A percentile compares a stretch with the other conserved stretches of the same genome.
Evolutionary conservation across 495 filamentous ascomycete species (phyloP).

Genomic region (Delitschia confertaspora): DNA sequence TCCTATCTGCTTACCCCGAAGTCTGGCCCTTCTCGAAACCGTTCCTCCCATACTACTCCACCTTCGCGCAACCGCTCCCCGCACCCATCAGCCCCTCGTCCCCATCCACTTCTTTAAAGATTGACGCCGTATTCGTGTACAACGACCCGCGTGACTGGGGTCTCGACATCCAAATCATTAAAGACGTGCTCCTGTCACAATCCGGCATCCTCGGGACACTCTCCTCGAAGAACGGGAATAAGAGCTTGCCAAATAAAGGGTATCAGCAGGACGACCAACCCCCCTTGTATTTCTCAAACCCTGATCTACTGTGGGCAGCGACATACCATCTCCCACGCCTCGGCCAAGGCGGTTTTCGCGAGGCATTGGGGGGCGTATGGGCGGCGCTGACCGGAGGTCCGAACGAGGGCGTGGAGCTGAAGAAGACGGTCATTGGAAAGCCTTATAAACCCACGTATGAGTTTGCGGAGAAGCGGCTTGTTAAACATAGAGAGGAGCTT

Average conservation of each 20-base stretch:
- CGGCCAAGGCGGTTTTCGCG: slow-evolving; percentile 86
- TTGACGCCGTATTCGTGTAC: slow-evolving; percentile 82
- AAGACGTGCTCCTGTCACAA: slow-evolving; percentile 70
- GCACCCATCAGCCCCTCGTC: slow-evolving; percentile 32
- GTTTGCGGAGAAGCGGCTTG: slow-evolving; percentile 70
- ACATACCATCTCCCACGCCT: slow-evolving; percentile 76
- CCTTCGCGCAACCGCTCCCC: slow-evolving; percentile 55
- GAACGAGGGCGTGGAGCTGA: slow-evolving; percentile 47
- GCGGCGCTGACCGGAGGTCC: slow-evolving; percentile 55
- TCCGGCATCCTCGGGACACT: slow-evolving; percentile 68
- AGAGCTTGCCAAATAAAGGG: slow-evolving; percentile 55
- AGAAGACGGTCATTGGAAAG: slow-evolving; percentile 72
- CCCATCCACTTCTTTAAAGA: slow-evolving; percentile 48
- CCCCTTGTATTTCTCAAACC: slow-evolving; percentile 75
- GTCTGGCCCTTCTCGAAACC: slow-evolving; percentile 73
- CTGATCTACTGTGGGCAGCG: slow-evolving; percentile 82
- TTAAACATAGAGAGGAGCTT: slow-evolving; percentile 46
- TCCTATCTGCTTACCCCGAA: slow-evolving; percentile 59
- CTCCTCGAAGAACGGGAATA: slow-evolving; percentile 49
- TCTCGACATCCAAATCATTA: slow-evolving; percentile 70
- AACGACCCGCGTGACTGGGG: slow-evolving; percentile 93
- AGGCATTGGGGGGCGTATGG: slow-evolving; percentile 73
- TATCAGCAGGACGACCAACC: slow-evolving; percentile 76
- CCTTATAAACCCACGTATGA: slow-evolving; percentile 65
- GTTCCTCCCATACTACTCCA: slow-evolving; percentile 51